These are phyloP conservation scores for Trapa incisa DNA, from an alignment of 345 rosid genomes.

Conservation along the genomic window DNA sequence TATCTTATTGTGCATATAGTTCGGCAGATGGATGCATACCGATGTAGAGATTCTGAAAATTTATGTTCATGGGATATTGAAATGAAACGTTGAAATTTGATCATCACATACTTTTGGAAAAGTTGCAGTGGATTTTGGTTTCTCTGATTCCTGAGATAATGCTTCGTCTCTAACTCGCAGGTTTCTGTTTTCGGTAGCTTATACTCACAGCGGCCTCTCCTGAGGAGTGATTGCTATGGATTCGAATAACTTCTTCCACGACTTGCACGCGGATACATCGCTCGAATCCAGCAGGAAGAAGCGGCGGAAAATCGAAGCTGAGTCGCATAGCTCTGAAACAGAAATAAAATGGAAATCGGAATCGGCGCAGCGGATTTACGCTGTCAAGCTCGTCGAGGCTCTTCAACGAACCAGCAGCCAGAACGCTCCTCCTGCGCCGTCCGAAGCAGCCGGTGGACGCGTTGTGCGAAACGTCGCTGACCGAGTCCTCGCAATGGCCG, in stretches of 20 bases:
- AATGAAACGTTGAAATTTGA: too few relatives aligned
- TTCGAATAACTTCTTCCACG: slow-evolving; percentile 6
- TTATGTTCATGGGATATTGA: too few relatives aligned
- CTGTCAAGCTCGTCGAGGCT: slow-evolving; percentile 48
- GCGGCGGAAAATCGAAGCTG: slow-evolving; percentile 24
- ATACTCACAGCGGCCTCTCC: too few relatives aligned
- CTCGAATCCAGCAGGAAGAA: slow-evolving; percentile 38
- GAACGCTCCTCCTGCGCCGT: slow-evolving; percentile 2
- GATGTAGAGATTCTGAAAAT: background rate
- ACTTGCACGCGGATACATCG: slow-evolving; percentile 13
- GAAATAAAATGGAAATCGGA: slow-evolving; percentile 47
- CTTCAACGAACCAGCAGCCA: slow-evolving; percentile 42
- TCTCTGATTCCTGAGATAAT: background rate
- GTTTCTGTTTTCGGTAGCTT: background rate
- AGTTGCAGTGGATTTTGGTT: background rate
- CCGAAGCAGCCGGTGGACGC: slow-evolving; percentile 6
- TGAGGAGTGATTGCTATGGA: background rate
- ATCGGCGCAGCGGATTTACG: slow-evolving; percentile 54
- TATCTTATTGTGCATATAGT: background rate
- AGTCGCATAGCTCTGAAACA: slow-evolving; percentile 1
- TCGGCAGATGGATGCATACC: background rate
- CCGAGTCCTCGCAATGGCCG: slow-evolving; percentile 51
- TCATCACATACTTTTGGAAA: too few relatives aligned
- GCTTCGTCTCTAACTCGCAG: background rate
- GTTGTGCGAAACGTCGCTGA: slow-evolving; percentile 31